A percentile compares a stretch with the other conserved stretches of the same genome.
Evolutionary conservation across 2,329 filamentous ascomycete species (phyloP).

Genomic region (Leptographium wingfieldii): DNA sequence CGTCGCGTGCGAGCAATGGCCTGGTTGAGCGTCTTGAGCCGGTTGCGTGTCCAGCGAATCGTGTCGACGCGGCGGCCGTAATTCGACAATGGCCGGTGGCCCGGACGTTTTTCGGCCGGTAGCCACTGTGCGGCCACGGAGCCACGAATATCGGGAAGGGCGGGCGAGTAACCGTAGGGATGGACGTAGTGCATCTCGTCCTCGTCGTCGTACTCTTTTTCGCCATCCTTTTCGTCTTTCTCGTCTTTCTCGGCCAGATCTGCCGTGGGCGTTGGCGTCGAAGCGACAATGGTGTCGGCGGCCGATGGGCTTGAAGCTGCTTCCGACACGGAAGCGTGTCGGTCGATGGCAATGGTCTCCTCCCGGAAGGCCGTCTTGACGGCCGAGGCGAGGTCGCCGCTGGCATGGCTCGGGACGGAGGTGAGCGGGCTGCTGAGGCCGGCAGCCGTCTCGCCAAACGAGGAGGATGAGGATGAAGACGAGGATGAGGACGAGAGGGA

Average conservation of each 20-base stretch:
- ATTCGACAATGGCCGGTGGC: slow-evolving; percentile 50
- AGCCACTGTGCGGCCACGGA: slow-evolving; percentile 55
- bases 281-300: neutral
- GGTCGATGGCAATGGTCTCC: neutral
- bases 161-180: slow-evolving; percentile 19
- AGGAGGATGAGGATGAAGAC: neutral
- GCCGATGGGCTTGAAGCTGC: neutral
- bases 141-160: slow-evolving; percentile 26
- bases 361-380: neutral
- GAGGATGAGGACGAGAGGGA: neutral
- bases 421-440: neutral
- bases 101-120: slow-evolving; percentile 53
- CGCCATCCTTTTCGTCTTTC: slow-evolving; percentile 12
- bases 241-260: slow-evolving; percentile 1
- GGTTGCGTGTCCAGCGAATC: slow-evolving; percentile 67
- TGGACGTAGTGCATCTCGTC: slow-evolving; percentile 31
- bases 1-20: slow-evolving; percentile 34
- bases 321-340: neutral
- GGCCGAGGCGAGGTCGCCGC: neutral
- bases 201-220: slow-evolving; percentile 39
- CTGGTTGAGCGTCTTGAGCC: slow-evolving; percentile 34
- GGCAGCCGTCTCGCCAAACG: neutral
- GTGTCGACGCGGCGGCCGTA: slow-evolving; percentile 74
- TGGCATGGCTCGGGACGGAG: neutral
- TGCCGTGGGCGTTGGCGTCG: neutral